Percentiles rank a stretch among this genome's conserved stretches.
Conservation (phyloP, 2,329 filamentous ascomycete genomes). For the Onygenales sp. region DNA sequence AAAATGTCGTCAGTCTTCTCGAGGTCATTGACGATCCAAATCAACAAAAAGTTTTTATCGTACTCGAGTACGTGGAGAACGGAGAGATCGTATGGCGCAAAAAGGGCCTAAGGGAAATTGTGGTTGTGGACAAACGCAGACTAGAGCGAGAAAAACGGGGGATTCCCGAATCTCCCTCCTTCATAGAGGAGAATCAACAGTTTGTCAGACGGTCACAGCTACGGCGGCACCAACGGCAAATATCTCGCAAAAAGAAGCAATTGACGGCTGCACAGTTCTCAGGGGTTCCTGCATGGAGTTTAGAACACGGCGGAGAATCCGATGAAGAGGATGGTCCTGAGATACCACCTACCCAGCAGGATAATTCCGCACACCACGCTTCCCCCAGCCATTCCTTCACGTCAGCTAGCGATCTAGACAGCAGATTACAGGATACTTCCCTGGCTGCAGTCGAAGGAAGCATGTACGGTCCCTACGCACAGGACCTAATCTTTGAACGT, state of each 20-base stretch:
- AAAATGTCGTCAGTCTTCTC: slow-evolving; percentile 89
- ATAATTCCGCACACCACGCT: slow-evolving; percentile 48
- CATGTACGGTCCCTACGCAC: slow-evolving; percentile 65
- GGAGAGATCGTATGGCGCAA: slow-evolving; percentile 93
- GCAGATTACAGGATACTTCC: slow-evolving; percentile 20
- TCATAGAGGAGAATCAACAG: slow-evolving; percentile 35
- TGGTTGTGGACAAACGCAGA: slow-evolving; percentile 69
- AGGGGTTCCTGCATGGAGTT: slow-evolving; percentile 66
- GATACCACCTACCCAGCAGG: slow-evolving; percentile 28
- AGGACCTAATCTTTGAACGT: slow-evolving; percentile 50
- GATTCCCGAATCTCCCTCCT: slow-evolving; percentile 56
- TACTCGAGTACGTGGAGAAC: slow-evolving; percentile 87
- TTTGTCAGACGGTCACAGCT: slow-evolving; percentile 29
- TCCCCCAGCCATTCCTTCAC: slow-evolving; percentile 44
- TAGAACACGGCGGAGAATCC: slow-evolving; percentile 63
- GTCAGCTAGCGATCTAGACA: slow-evolving; percentile 34
- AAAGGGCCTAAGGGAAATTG: slow-evolving; percentile 75
- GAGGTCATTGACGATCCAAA: slow-evolving; percentile 97
- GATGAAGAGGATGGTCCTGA: slow-evolving; percentile 37
- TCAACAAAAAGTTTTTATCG: slow-evolving; percentile 95
- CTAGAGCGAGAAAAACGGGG: slow-evolving; percentile 68
- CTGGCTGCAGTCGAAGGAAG: slow-evolving; percentile 60
- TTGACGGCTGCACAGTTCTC: slow-evolving; percentile 44
- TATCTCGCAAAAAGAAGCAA: slow-evolving; percentile 51
- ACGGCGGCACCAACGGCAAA: slow-evolving; percentile 39